These are phyloP conservation scores for Bryoerythrophyllum caledonicum DNA, from an alignment of 225 moss, liverwort and hornwort genomes.

Conservation along the genomic window DNA sequence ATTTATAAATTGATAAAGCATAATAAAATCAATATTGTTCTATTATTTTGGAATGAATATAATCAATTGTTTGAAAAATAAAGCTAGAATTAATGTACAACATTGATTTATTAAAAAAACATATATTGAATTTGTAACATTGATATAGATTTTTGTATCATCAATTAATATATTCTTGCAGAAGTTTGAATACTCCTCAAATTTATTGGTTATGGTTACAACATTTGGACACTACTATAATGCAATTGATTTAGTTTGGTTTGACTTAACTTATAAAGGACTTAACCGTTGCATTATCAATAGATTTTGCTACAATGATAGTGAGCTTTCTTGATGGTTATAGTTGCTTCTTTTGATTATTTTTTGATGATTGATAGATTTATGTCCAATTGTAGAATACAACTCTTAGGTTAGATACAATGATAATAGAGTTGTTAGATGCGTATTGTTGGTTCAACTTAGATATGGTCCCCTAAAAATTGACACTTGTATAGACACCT, in stretches of 20 bases:
- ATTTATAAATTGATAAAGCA: too few relatives aligned
- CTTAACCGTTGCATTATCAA: neutral
- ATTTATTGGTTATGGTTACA: neutral
- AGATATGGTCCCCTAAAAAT: neutral
- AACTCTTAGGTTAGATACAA: neutral
- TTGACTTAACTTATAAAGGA: neutral
- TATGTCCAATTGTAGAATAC: neutral
- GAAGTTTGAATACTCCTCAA: neutral
- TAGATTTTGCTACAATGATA: neutral
- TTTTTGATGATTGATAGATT: neutral
- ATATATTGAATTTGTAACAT: neutral
- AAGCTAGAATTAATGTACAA: neutral
- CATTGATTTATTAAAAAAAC: neutral
- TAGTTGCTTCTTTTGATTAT: too few relatives aligned
- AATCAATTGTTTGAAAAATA: neutral
- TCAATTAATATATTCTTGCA: neutral
- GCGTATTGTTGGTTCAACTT: neutral
- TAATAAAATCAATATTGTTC: neutral
- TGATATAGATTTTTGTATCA: neutral
- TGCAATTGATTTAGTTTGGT: neutral
- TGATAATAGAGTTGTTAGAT: neutral
- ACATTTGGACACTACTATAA: neutral
- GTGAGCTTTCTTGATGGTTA: neutral
- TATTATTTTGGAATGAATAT: neutral
- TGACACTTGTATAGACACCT: too few relatives aligned